Base-by-base conservation (phyloP, 2,329 filamentous ascomycete genomes). In the Sporothrix phasma region DNA sequence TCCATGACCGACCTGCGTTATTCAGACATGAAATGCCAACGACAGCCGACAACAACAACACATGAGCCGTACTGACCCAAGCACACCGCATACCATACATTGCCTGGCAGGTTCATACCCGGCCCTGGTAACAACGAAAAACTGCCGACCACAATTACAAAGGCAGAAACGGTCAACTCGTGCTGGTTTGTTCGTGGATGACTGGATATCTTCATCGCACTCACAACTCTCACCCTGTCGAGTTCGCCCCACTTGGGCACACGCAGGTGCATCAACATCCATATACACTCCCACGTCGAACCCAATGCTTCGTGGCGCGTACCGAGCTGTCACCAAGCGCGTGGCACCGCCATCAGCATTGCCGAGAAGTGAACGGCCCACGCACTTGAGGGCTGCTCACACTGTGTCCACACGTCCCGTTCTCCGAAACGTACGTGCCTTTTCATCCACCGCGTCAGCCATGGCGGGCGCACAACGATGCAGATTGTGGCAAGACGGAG, bases 401-500 rank as follows among this genome's bases (percentile, higher is more conserved):
- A n/a, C 26, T 15, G 47, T 13, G 19, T n/a, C 6, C 19, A 19
- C 31, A 56, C 31, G 51, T 31, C 19, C 19, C 19, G 22, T n/a
- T 10, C 8, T 13, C 10, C 8, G 10, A 22, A 22, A 19, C 5
- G n/a, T 5, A 3, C 60, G 47, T 5, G 10, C 34, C 46, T 34
- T 62, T 26, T 54, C 47, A 10, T 19, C 47, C 17, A 54, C 60
- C 13, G 15, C 47, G 13, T 7, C 45, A 10, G 22, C 5, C 31
- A 41, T 53, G 60, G 5, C 34, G 7, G 43, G 8, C 15, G 22
- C 43, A 45, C 43, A 17, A 17, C 37, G n/a, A 22, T 46, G 53
- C 58, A 53, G 37, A 58, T 67, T 19, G 66, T 65, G 10, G 65
- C 10, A 49, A 41, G 24, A 39, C 56, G 2, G 63, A 66, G 17